phyloP scores from a whole-genome alignment of 306 rosid species.

The Bauhinia variegata region DNA sequence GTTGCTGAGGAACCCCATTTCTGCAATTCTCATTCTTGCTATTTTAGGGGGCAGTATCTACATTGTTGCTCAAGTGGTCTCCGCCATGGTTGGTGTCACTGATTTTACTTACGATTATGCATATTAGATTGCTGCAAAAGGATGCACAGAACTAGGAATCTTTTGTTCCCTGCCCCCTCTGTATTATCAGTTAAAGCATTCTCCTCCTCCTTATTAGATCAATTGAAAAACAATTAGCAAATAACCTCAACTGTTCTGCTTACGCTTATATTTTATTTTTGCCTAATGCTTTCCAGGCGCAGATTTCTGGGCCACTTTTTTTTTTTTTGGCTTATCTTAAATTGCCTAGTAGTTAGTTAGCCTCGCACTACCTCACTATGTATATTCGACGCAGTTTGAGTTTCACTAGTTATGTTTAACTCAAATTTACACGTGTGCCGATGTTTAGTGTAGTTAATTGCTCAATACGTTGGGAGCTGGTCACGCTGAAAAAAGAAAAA shows the following conservation, averaged over 20 bases:
- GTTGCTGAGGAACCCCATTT: constrained; percentile 81
- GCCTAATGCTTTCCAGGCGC: too few species aligned
- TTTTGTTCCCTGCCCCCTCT: not conserved
- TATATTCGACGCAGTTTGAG: too few species aligned
- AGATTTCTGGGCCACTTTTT: not conserved
- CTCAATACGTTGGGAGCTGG: too few species aligned
- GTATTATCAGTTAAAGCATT: not conserved
- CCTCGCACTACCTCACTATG: too few species aligned
- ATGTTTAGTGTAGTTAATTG: too few species aligned
- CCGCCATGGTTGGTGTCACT: constrained; percentile 89
- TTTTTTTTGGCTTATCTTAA: not conserved
- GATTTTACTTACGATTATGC: constrained; percentile 75
- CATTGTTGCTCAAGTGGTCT: constrained; percentile 72
- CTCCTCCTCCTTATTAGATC: not conserved
- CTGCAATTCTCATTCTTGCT: constrained; percentile 71
- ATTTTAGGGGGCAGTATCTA: constrained; percentile 66
- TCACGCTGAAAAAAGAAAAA: too few species aligned
- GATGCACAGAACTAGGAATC: not conserved
- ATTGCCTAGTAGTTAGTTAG: too few species aligned
- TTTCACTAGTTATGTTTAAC: too few species aligned
- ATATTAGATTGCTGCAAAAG: constrained; percentile 35
- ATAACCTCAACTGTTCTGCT: not conserved
- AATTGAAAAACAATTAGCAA: not conserved
- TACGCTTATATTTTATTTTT: too few species aligned
- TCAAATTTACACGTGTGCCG: too few species aligned